Base-by-base conservation (phyloP, 73 alveolate species). In the Breviolum minutum region DNA sequence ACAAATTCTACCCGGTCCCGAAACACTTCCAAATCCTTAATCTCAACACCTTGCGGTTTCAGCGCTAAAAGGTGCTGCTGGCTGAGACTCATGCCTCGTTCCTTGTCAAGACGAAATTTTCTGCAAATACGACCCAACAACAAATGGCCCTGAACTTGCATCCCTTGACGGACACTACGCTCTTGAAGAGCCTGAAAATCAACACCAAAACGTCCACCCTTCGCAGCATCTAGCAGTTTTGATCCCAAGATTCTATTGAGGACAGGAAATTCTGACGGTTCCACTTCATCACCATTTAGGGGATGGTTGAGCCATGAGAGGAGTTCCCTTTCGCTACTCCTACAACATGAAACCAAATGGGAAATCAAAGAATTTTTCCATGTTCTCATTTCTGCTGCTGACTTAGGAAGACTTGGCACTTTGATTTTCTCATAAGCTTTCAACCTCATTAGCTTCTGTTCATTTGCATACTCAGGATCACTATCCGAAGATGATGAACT, bases 31-130 rank as follows among this genome's bases (percentile, higher is more conserved):
- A 88, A 54, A 40, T 88, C 85, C 60, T 30, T 87, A 29, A 54
- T 63, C 83, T 48, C 95, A 3, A 26, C 66, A 54, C 93, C 93
- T 60, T 84, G 93, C 20, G 76, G 76, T 32, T 68, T 64, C 68
- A 87, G 13, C 2, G 71, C 71, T 48, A 88, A 60, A 10, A 88
- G 85, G 60, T 88, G 95, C 85, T 88, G 95, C 73, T 88, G 95
- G n/a, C 85, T 88, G 68, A 88, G 64, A 17, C 71, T 88, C 54
- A 27, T 30, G 8, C 95, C 95, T 0, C 95, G 69, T n/a, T 88
- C 95, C 27, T 88, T 88, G 60, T 88, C 85, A 16, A 88, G 85
- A 40, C 69, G 79, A 60, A 88, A 88, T 13, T 54, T 71, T 22
- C 63, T n/a, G 32, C 62, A 64, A 19, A 87, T 66, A 6, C 84